Percentiles rank a stretch among this genome's conserved stretches.
Conservation (phyloP, 1,139 yeast genomes). For the Pneumocystis carinii region DNA sequence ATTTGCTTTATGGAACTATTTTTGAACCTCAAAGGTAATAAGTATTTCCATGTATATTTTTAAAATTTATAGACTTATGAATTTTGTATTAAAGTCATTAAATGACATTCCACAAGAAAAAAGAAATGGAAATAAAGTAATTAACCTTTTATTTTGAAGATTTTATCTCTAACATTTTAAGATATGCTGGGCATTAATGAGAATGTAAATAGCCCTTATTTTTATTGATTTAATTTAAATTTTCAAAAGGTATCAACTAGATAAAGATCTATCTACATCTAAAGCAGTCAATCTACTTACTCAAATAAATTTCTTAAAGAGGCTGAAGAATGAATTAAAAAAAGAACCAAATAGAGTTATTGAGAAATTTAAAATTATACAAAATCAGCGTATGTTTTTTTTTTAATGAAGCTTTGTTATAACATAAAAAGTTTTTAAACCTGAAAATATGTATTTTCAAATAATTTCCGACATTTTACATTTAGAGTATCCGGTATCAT, state of each 20-base stretch:
- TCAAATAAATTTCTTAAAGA: constrained; percentile 45
- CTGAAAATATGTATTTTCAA: constrained; percentile 50
- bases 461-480: constrained; percentile 52
- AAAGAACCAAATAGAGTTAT: constrained; percentile 33
- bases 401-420: not conserved
- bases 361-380: constrained; percentile 41
- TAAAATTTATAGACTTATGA: constrained; percentile 28
- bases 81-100: constrained; percentile 57
- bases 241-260: constrained; percentile 30
- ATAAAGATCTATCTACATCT: constrained; percentile 42
- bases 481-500: constrained; percentile 39
- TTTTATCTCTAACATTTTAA: not conserved
- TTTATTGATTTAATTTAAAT: not conserved
- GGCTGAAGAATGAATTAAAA: constrained; percentile 37
- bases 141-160: constrained; percentile 35
- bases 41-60: not conserved
- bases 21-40: constrained; percentile 50
- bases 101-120: constrained; percentile 66
- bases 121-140: constrained; percentile 62
- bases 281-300: constrained; percentile 51
- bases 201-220: not conserved
- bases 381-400: constrained; percentile 25
- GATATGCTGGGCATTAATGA: not conserved
- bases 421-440: constrained; percentile 30
- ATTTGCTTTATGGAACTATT: constrained; percentile 46